Evolutionary conservation across 2,329 filamentous ascomycete species (phyloP), one percentile per base, ranked within the genome.

Genomic region (Fusarium paranaense): DNA sequence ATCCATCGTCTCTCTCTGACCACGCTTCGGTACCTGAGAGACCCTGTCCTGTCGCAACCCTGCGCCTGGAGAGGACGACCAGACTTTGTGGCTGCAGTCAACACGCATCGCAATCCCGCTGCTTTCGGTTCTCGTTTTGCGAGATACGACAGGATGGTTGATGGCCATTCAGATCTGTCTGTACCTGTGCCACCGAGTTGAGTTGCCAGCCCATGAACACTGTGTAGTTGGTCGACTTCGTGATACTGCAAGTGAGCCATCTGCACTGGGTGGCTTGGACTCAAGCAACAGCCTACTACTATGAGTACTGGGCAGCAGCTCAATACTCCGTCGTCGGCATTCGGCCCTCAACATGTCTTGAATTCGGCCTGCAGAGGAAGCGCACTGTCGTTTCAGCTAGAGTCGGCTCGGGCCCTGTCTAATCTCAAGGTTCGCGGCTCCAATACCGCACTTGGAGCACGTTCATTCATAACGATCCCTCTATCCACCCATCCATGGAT

Each of bases 341-440:
- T 18, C n/a, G 9, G 40, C 47, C 30, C 47, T 62, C 59, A 35
- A 22, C 22, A 33, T 37, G 32, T 62, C 59, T 45, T 45, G 40
- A 45, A 45, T 22, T 22, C 13, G 20, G 13, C 20, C 32, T 47
- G 33, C 40, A 13, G 20, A 37, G 20, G 32, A 30, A 30, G 40
- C 45, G 54, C 22, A 52, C 50, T 25, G 37, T 20, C 64, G 71
- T 74, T 74, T 74, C 71, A 74, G 58, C 64, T 57, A 42, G 50
- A 58, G 40, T 61, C 58, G 58, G 35, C 57, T 59, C 35, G 50
- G 47, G 66, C 50, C 58, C 57, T 66, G 45, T 47, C 47, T 69
- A 47, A 60, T 56, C 40, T 66, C 67, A 32, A 38, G 47, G 62
- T 56, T 54, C 47, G 22, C 35, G 45, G 45, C 45, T 50, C 22